Evolutionary conservation across 2,329 filamentous ascomycete species (phyloP), one percentile per base, ranked within the genome.

Genomic region (Colletotrichum sojae): DNA sequence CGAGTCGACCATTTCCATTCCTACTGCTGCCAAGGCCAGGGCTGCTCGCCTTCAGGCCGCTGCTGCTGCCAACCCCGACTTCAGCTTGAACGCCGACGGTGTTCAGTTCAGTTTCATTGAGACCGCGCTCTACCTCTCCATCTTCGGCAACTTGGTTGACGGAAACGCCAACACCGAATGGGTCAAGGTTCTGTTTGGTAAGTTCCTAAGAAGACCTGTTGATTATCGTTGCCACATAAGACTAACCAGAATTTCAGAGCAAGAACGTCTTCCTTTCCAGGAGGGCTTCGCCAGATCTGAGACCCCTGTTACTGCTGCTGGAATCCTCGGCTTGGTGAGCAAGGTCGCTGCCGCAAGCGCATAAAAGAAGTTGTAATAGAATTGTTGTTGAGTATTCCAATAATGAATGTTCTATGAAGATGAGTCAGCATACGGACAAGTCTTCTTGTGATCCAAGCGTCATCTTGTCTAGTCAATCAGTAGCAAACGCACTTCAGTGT

Each of bases 11-110:
- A 76, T 80, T 40, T 73, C 73, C n/a, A 75, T 79, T 31, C 67
- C 73, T 6, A 73, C 69, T 0, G 77, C 78, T 5, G 77, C 77
- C n/a, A 48, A 57, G 10, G 77, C 77, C 5, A 68, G 76, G 6
- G 72, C 71, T 22, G 71, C 67, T 16, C 74, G 77, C 27, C 67
- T 77, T 13, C 73, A 71, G n/a, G 71, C 69, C 3, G 76, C 75
- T 9, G 70, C 67, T 36, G 61, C 69, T 20, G 53, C 68, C 18
- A 78, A 78, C 61, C 76, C 76, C 2, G 54, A 73, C 6, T 76
- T 76, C 51, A 71, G 69, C 53, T 55, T 69, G 45, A 46, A 61
- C 20, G 55, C 67, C 20, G 55, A 71, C 27, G 70, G 67, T 27
- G 43, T 51, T 15, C 62, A 71, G 20, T 71, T 71, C 69, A 75